These are phyloP conservation scores for Cercospora sp. DNA, from an alignment of 2,329 filamentous ascomycete genomes.

Conservation along the genomic window DNA sequence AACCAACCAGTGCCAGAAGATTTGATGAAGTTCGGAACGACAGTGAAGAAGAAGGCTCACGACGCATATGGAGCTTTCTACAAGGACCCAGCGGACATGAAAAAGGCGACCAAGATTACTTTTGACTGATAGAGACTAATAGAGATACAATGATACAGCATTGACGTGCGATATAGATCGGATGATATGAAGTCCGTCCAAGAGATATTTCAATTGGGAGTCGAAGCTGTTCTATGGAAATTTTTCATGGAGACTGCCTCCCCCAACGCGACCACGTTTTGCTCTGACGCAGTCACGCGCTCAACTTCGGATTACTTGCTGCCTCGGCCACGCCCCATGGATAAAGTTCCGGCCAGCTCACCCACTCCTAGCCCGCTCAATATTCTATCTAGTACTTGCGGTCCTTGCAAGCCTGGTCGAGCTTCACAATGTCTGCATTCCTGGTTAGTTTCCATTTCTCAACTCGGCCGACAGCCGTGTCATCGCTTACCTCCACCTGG, in stretches of 20 bases:
- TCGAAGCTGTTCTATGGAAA: neutral
- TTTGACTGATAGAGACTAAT: conserved; percentile 60
- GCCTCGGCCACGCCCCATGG: neutral
- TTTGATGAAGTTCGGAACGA: conserved; percentile 92
- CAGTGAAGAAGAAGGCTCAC: conserved; percentile 98
- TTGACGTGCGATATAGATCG: neutral
- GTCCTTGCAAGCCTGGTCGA: neutral
- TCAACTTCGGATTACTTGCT: neutral
- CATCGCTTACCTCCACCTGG: conserved; percentile 4
- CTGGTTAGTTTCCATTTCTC: neutral
- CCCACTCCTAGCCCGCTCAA: neutral
- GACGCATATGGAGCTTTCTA: conserved; percentile 93
- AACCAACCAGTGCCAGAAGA: conserved; percentile 88
- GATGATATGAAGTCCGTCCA: neutral
- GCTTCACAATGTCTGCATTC: neutral
- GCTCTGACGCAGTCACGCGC: neutral
- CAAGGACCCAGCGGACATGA: conserved; percentile 81
- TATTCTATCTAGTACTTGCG: neutral
- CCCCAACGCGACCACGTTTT: neutral
- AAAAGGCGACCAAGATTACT: conserved; percentile 86
- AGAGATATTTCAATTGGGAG: neutral
- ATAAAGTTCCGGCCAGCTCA: neutral
- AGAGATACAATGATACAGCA: neutral
- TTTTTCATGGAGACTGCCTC: neutral
- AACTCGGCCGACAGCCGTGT: neutral